Conservation (phyloP, 495 filamentous ascomycete species). For the Hypoxylon subgilvum region DNA sequence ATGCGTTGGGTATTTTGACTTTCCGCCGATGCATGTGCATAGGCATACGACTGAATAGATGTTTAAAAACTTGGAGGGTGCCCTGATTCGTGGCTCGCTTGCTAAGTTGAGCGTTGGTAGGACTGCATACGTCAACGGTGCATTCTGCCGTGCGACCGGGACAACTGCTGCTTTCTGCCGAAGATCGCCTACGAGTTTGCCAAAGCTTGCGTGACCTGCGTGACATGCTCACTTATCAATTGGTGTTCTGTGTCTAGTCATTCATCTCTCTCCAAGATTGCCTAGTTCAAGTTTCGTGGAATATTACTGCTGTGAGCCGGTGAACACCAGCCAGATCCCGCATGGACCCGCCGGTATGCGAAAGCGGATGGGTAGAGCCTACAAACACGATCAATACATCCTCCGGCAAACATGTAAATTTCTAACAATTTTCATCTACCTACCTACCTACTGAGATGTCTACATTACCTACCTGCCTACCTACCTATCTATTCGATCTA, state of each 20-base stretch:
- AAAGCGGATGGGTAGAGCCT: background rate
- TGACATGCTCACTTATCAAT: background rate
- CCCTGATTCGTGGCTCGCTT: constrained; percentile 12
- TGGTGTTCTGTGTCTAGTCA: too few relatives aligned
- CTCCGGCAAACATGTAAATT: too few relatives aligned
- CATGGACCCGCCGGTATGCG: constrained; percentile 5
- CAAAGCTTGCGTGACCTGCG: background rate
- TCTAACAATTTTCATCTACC: too few relatives aligned
- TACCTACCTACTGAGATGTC: too few relatives aligned
- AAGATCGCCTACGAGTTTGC: constrained; percentile 1
- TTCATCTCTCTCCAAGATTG: too few relatives aligned
- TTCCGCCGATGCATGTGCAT: too few relatives aligned
- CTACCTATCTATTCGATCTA: constrained; percentile 3
- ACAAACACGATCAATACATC: too few relatives aligned
- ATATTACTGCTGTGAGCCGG: background rate
- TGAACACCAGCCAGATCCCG: constrained; percentile 8
- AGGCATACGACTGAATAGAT: too few relatives aligned
- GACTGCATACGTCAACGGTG: constrained; percentile 25
- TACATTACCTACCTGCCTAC: too few relatives aligned
- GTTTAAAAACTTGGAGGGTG: background rate
- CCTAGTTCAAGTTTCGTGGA: background rate
- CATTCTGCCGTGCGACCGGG: constrained; percentile 16
- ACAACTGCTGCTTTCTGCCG: background rate
- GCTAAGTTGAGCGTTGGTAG: constrained; percentile 12
- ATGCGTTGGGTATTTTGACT: too few relatives aligned